Evolutionary conservation across 495 filamentous ascomycete species (phyloP), one percentile per base, ranked within the genome.

Genomic region (Platismatia glauca): DNA sequence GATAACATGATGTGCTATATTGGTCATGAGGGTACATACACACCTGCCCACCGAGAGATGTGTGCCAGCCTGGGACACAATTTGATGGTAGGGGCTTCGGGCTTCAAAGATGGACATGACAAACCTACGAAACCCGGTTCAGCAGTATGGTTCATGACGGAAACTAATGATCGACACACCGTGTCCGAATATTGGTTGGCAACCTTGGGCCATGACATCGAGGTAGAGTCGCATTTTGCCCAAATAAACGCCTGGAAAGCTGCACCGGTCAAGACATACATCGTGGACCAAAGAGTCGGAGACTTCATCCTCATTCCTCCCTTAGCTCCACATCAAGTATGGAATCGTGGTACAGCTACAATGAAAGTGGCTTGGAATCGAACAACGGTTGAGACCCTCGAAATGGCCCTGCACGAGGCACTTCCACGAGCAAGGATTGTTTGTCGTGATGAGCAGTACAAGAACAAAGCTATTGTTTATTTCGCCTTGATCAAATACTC

Each of bases 1-100:
- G 87, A 95, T 64, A 98, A 98, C 62, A 79, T 98, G 69, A 96
- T 97, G 93, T 97, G 92, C 74, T 98, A 98, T 70, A 87, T 97
- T 66, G 94, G 94, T 3, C 94, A 97, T 68, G 94, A 98, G 75
- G 94, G 94, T 1, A 98, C 94, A 3, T 98, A 95, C 70, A 98
- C 94, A 0, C 92, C 94, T 58, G 88, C 91, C 20, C 94, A 98
- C 72, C 86, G 90, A 69, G 94, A 98, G 70, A 98, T 98, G 94
- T 98, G 93, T 74, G 94, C 89, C 20, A 94, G 86, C 62, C 78
- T 98, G 41, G 93, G 94, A 0, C 94, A 98, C 58, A 98, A 98
- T 69, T 87, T 98, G 58, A 98, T 98, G 94, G 90, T 98, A 4
- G 88, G 96, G 63, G 85, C 90, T 2, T 96, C 91, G 11, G 76